phyloP scores from a whole-genome alignment of 192 early-diverging fungal genomes.

The Kickxella alabastrina region DNA sequence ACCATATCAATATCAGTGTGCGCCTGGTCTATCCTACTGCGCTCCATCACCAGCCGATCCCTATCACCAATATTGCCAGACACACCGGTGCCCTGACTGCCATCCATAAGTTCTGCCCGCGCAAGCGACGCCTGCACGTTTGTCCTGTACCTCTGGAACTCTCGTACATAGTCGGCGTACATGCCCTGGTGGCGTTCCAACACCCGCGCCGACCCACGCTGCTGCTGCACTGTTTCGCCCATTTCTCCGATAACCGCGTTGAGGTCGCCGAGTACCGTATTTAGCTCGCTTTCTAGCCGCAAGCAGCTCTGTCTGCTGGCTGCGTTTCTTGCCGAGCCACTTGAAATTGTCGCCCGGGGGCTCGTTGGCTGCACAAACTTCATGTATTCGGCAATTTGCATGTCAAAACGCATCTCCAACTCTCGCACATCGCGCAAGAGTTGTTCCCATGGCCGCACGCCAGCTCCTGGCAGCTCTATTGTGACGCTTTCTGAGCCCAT shows the following conservation, averaged over 20 bases:
- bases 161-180: conserved; percentile 37
- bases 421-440: conserved; percentile 44
- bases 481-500: conserved; percentile 35
- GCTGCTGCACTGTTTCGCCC: conserved; percentile 38
- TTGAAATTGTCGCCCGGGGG: conserved; percentile 4
- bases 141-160: conserved; percentile 44
- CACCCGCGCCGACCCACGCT: conserved; percentile 40
- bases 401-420: conserved; percentile 43
- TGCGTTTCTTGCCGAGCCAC: background rate
- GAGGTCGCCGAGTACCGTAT: conserved; percentile 36
- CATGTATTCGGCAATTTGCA: conserved; percentile 47
- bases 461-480: conserved; percentile 43
- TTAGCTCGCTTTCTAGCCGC: conserved; percentile 30
- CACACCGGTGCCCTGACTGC: background rate
- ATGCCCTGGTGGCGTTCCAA: conserved; percentile 42
- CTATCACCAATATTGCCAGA: conserved; percentile 20
- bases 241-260: conserved; percentile 42
- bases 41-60: conserved; percentile 38
- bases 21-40: conserved; percentile 38
- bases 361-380: conserved; percentile 43
- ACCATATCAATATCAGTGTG: conserved; percentile 51
- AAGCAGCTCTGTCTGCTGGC: conserved; percentile 18
- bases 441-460: conserved; percentile 48
- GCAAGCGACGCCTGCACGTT: conserved; percentile 36
- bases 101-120: conserved; percentile 26